Evolutionary conservation across 306 rosid species (phyloP), one percentile per base, ranked within the genome.

Genomic region (Fagus crenata): DNA sequence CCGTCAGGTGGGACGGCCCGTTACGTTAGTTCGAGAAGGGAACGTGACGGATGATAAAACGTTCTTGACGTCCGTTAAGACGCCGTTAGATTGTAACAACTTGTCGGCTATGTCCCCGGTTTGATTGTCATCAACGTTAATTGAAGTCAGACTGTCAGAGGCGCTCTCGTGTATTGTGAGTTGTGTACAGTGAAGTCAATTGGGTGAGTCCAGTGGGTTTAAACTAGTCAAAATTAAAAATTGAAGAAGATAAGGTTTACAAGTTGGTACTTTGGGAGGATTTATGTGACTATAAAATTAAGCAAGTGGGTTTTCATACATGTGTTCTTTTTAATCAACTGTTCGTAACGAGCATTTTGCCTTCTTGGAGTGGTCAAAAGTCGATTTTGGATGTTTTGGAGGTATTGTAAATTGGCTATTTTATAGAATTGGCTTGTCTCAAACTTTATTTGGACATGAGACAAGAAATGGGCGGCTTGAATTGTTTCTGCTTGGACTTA

Each of bases 1-100:
- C n/a, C 22, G 51, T 37, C 80, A 60, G 33, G 61, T 53, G 46
- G 72, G 81, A 36, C 8, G 72, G 69, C 37, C 81, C 13, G 71
- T 63, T 46, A 59, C 59, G 53, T 39, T 49, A 6, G 76, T 60
- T 22, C 0, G 28, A 22, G 28, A 22, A 22, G 28, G 28, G 28
- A 22, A 22, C 28, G 28, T 22, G 28, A 22, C 28, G 28, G 28
- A 22, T 22, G 28, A 22, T 22, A 22, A 22, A 22, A 22, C 28
- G 28, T 22, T 22, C 28, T 22, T 22, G 28, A 22, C 28, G 28
- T 22, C 28, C 28, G 28, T 22, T 22, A 22, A 22, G 28, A 22
- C 28, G 28, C 28, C 28, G 28, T 22, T 22, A 22, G 28, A 22
- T 22, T 22, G 28, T 22, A 22, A 64, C 53, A 72, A 31, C 5